Percentiles rank a stretch among this genome's conserved stretches.
Conservation (phyloP, 1,139 yeast species). For the Kurtzmaniella natalensis region DNA sequence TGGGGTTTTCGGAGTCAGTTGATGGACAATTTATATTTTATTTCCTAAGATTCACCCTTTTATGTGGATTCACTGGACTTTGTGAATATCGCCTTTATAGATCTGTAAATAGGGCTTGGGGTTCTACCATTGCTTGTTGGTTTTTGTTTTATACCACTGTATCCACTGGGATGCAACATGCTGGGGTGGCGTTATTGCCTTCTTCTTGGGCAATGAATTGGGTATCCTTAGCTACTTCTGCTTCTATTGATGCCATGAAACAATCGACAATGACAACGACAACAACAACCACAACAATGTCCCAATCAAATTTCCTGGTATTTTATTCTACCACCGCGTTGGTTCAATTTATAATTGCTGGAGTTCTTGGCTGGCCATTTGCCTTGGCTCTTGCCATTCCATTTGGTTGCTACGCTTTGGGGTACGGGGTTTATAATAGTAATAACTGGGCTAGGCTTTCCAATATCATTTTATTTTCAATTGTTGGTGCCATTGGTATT, state of each 20-base stretch:
- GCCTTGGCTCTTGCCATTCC: constrained; percentile 65
- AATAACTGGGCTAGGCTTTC: constrained; percentile 8
- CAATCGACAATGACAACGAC: no score
- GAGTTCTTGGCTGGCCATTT: constrained; percentile 91
- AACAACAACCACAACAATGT: no score
- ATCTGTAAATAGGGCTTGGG: constrained; percentile 36
- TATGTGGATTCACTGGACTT: constrained; percentile 50
- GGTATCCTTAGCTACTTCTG: constrained; percentile 50
- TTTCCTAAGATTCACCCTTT: constrained; percentile 43
- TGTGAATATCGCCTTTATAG: constrained; percentile 50
- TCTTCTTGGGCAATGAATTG: constrained; percentile 81
- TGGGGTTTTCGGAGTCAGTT: constrained; percentile 21
- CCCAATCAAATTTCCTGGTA: constrained; percentile 1
- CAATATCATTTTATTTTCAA: constrained; percentile 15
- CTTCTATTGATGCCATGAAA: constrained; percentile 23
- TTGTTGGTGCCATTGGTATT: constrained; percentile 21
- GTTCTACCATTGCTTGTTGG: constrained; percentile 46
- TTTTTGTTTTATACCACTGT: constrained; percentile 47
- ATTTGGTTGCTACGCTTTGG: constrained; percentile 35
- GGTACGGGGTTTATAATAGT: constrained; percentile 6
- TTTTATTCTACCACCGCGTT: constrained; percentile 30
- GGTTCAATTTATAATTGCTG: constrained; percentile 57
- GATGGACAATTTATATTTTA: constrained; percentile 39
- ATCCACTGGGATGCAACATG: constrained; percentile 74
- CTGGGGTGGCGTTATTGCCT: constrained; percentile 80